These are phyloP conservation scores for Escallonia rubra DNA, from an alignment of 129 eudicot species.

Conservation along the genomic window DNA sequence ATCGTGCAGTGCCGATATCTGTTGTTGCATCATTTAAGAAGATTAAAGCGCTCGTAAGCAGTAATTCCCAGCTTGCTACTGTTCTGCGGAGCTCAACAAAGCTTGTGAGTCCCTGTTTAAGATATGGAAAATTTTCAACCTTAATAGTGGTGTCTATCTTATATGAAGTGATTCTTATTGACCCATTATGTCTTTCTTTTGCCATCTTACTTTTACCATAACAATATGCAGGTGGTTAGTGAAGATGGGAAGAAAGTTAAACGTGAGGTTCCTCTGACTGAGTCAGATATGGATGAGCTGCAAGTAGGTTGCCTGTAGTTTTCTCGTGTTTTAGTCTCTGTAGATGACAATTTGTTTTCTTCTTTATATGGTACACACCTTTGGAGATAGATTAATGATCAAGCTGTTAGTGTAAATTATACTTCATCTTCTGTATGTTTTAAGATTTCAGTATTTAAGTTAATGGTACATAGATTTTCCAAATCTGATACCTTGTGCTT, in stretches of 20 bases:
- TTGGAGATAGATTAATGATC: too few species aligned
- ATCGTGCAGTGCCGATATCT: slow-evolving; percentile 68
- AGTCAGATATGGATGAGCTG: slow-evolving; percentile 77
- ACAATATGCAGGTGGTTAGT: slow-evolving; percentile 59
- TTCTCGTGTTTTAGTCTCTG: background rate
- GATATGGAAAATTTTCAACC: too few species aligned
- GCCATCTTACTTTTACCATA: slow-evolving; percentile 7
- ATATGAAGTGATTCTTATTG: too few species aligned
- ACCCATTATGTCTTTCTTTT: background rate
- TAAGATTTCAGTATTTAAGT: background rate
- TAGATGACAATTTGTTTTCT: background rate
- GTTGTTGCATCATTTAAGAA: slow-evolving; percentile 94
- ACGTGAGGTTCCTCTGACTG: slow-evolving; percentile 68
- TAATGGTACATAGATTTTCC: background rate
- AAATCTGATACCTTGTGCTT: background rate
- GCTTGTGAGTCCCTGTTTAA: slow-evolving; percentile 46
- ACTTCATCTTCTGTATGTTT: background rate
- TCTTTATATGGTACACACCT: background rate
- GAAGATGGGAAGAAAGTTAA: slow-evolving; percentile 85
- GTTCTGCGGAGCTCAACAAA: slow-evolving; percentile 71
- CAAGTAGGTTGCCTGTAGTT: slow-evolving; percentile 47
- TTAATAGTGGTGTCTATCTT: too few species aligned
- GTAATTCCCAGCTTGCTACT: slow-evolving; percentile 66
- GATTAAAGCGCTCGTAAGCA: slow-evolving; percentile 67
- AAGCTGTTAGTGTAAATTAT: too few species aligned